These are phyloP conservation scores for Sporisorium graminicola DNA, from an alignment of 1,284 basidiomycete genomes.

Conservation along the genomic window DNA sequence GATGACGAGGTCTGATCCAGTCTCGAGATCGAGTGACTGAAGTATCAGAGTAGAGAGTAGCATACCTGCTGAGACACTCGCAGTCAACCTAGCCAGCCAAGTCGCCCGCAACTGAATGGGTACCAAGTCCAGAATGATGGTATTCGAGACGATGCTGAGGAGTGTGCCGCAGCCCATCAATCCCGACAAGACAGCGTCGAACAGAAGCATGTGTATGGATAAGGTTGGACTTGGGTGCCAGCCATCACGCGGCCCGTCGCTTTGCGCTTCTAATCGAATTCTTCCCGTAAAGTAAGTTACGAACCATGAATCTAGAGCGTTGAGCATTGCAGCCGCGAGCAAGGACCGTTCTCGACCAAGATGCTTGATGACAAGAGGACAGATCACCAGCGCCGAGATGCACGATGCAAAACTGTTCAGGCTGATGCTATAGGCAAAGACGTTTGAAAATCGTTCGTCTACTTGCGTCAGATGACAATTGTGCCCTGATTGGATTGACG, in stretches of 20 bases:
- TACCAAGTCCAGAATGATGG: slow-evolving; percentile 7
- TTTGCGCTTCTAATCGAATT: slow-evolving; percentile 6
- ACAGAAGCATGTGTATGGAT: slow-evolving; percentile 2
- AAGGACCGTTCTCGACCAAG: slow-evolving; percentile 10
- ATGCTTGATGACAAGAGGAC: slow-evolving; percentile 6
- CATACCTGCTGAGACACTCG: slow-evolving; percentile 9
- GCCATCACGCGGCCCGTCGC: slow-evolving; percentile 2
- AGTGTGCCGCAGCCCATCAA: slow-evolving; percentile 10
- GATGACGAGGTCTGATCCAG: slow-evolving; percentile 4
- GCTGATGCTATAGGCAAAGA: slow-evolving; percentile 5
- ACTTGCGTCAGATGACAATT: slow-evolving; percentile 7
- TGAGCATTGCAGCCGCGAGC: slow-evolving; percentile 8
- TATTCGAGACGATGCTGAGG: slow-evolving; percentile 8
- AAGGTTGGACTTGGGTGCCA: slow-evolving; percentile 8
- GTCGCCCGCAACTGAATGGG: background rate
- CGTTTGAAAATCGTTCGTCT: slow-evolving; percentile 7
- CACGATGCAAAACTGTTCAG: slow-evolving; percentile 11
- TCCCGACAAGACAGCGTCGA: slow-evolving; percentile 6
- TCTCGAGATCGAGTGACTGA: slow-evolving; percentile 10
- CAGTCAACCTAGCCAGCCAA: slow-evolving; percentile 7
- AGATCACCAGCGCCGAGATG: slow-evolving; percentile 5
- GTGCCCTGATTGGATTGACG: slow-evolving; percentile 4
- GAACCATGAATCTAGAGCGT: slow-evolving; percentile 4
- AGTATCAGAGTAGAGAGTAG: slow-evolving; percentile 7
- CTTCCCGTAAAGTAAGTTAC: slow-evolving; percentile 6